A percentile compares a stretch with the other conserved stretches of the same genome.
Evolutionary conservation across 2,329 filamentous ascomycete species (phyloP).

Genomic region (Fusarium torulosum): DNA sequence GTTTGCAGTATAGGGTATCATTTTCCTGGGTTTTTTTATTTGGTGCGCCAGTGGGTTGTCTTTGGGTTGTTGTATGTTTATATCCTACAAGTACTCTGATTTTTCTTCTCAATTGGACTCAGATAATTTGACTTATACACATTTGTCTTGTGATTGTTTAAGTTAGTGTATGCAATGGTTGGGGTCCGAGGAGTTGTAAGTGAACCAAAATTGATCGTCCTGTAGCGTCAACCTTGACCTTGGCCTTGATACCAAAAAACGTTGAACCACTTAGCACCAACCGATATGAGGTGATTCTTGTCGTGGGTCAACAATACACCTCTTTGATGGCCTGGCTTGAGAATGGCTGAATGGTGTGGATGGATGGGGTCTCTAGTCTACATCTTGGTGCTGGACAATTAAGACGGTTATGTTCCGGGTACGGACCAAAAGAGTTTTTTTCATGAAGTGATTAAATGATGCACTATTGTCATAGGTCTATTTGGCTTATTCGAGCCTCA

Average conservation of each 20-base stretch:
- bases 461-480: too few relatives aligned
- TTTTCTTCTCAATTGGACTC: constrained; percentile 26
- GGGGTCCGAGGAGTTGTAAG: constrained; percentile 2
- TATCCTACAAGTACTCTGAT: constrained; percentile 23
- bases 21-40: constrained; percentile 1
- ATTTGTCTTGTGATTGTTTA: background rate
- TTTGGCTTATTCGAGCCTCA: too few relatives aligned
- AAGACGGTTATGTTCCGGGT: constrained; percentile 21
- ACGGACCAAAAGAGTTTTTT: constrained; percentile 4
- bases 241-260: constrained; percentile 1
- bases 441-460: background rate
- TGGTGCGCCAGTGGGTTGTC: constrained; percentile 13
- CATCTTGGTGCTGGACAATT: constrained; percentile 6
- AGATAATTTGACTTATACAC: constrained; percentile 10
- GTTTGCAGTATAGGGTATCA: constrained; percentile 1
- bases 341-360: constrained; percentile 15
- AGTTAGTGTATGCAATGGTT: background rate
- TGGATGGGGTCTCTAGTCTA: constrained; percentile 21
- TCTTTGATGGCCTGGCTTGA: constrained; percentile 10
- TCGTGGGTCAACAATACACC: constrained; percentile 32
- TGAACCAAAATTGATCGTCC: background rate
- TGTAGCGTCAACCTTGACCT: constrained; percentile 9
- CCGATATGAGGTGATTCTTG: constrained; percentile 46
- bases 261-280: constrained; percentile 31
- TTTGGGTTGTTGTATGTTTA: constrained; percentile 26